Base-by-base conservation (phyloP, 176 grass and related monocot species). In the Areca catechu region DNA sequence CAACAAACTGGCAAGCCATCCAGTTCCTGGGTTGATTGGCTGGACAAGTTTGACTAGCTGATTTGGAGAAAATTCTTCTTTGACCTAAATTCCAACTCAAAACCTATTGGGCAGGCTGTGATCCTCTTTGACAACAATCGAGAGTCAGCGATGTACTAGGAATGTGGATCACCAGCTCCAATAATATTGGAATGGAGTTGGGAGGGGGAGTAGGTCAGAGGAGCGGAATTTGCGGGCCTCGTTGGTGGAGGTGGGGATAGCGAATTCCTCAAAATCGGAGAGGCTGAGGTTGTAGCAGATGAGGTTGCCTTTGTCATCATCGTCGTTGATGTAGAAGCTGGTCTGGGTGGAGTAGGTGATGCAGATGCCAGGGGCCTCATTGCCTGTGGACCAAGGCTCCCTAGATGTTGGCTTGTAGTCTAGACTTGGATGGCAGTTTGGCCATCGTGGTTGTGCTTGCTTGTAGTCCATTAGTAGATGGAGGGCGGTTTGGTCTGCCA, bases 181-280 rank as follows among this genome's bases (percentile, higher is more conserved):
- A 34, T 34, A 34, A 9, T 3, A 50, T 48, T 53, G 70, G 20
- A 58, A 65, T 34, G 60, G 56, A 16, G 52, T 15, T 59, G 51
- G 75, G 29, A 14, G 4, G 14, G 24, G 16, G n/a, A n/a, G 1
- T 25, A 53, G 3, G 25, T 72, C 43, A 34, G 50, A 34, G 14
- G 19, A 16, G 18, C 76, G 55, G 56, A 65, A 65, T 72, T 85
- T 75, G 27, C 75, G 71, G 18, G 77, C 81, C 22, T 78, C 93
- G 75, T 83, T 92, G 60, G 84, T 63, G 20, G 78, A 76, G 21
- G 75, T 67, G 0, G 86, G 72, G 73, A 98, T 85, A 20, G 75
- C 71, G 74, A 98, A 88, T 27, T 98, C 93, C 21, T 98, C 93
- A 16, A 87, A 86, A 14, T 86, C 83, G 0, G n/a, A 65, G 75